phyloP scores from a whole-genome alignment of 78 protist species.

The Pelomyxa schiedti region DNA sequence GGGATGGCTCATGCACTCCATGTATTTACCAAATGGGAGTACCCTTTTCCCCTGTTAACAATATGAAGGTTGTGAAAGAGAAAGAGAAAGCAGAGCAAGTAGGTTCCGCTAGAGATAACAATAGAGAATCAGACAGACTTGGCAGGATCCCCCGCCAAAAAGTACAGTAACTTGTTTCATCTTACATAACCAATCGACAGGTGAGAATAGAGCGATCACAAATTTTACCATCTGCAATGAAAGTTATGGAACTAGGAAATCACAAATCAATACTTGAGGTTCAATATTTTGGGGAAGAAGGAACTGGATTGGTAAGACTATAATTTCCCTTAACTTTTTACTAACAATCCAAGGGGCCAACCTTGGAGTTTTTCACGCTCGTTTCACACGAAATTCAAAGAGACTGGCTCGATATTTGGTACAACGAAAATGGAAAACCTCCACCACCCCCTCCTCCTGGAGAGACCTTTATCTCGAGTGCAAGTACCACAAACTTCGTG shows the following conservation, averaged over 20 bases:
- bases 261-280: slow-evolving; percentile 60
- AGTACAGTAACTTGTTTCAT: not conserved
- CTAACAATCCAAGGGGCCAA: too few species aligned
- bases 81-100: not conserved
- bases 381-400: slow-evolving; percentile 64
- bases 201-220: slow-evolving; percentile 48
- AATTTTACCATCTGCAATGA: slow-evolving; percentile 50
- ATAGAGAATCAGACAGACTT: slow-evolving; percentile 27
- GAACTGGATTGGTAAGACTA: slow-evolving; percentile 23
- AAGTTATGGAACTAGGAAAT: slow-evolving; percentile 54
- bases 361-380: slow-evolving; percentile 73
- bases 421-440: not conserved
- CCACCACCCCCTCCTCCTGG: too few species aligned
- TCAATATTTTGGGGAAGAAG: slow-evolving; percentile 66
- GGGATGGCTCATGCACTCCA: slow-evolving; percentile 68
- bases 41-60: not conserved
- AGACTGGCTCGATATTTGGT: slow-evolving; percentile 34
- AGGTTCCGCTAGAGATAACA: not conserved
- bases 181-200: not conserved
- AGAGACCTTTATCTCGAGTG: too few species aligned
- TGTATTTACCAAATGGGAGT: slow-evolving; percentile 17
- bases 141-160: slow-evolving; percentile 70
- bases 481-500: not conserved
- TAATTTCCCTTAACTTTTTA: too few species aligned
- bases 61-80: not conserved